A percentile compares a stretch with the other conserved stretches of the same genome.
Conservation (phyloP, 345 rosid genomes). For the Bretschneidera sinensis region DNA sequence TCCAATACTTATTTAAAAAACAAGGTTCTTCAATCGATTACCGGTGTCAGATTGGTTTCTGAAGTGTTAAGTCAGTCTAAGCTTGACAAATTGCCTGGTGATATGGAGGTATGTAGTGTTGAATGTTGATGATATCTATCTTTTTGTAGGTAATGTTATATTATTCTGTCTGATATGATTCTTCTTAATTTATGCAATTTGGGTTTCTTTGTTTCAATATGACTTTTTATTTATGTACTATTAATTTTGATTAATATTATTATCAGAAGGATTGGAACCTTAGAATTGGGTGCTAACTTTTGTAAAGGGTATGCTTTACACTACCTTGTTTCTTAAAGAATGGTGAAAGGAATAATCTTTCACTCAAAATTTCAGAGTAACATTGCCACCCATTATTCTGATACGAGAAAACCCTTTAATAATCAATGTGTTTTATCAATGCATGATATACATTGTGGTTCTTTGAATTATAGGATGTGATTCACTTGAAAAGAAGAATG, state of each 20-base stretch:
- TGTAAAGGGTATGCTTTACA: conserved; percentile 13
- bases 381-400: conserved; percentile 2
- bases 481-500: conserved; percentile 6
- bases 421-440: not conserved
- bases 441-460: too few relatives aligned
- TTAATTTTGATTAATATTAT: too few relatives aligned
- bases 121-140: too few relatives aligned
- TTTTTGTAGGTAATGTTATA: not conserved
- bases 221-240: too few relatives aligned
- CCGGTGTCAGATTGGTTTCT: conserved; percentile 92
- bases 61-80: conserved; percentile 88
- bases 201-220: conserved; percentile 9
- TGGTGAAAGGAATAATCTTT: conserved; percentile 19
- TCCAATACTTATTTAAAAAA: too few relatives aligned
- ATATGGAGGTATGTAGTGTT: conserved; percentile 27
- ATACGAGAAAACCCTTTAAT: conserved; percentile 2
- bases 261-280: conserved; percentile 10
- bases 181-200: conserved; percentile 12
- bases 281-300: conserved; percentile 3
- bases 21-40: conserved; percentile 73
- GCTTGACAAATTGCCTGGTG: conserved; percentile 82
- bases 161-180: conserved; percentile 3
- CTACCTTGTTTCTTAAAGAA: conserved; percentile 12
- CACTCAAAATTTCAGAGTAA: not conserved
- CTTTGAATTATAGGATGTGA: too few relatives aligned